These are phyloP conservation scores for Ascochyta pisi DNA, from an alignment of 2,329 filamentous ascomycete genomes.

Conservation along the genomic window DNA sequence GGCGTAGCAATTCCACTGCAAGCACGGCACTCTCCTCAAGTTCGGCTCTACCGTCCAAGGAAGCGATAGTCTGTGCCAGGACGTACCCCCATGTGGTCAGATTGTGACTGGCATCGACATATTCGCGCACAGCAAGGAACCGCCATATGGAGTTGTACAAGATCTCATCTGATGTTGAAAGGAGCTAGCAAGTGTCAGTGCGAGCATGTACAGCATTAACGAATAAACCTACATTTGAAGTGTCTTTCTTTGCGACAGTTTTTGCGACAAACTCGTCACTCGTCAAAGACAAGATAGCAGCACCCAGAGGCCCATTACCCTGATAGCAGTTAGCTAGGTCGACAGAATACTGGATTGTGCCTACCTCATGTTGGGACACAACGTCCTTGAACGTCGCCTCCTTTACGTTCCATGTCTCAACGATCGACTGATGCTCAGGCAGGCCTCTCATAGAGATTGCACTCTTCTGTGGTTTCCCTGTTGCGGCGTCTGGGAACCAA, in stretches of 20 bases:
- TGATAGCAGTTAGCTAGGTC: slow-evolving; percentile 21
- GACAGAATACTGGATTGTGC: background rate
- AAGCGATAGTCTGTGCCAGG: slow-evolving; percentile 71
- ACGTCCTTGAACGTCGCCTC: slow-evolving; percentile 60
- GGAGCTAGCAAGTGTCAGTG: slow-evolving; percentile 42
- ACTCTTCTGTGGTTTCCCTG: slow-evolving; percentile 54
- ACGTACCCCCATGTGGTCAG: slow-evolving; percentile 83
- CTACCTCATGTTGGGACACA: slow-evolving; percentile 36
- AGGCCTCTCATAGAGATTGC: slow-evolving; percentile 67
- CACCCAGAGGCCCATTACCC: slow-evolving; percentile 54
- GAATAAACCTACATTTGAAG: slow-evolving; percentile 36
- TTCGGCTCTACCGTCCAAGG: slow-evolving; percentile 63
- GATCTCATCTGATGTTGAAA: slow-evolving; percentile 74
- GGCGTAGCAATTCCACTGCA: slow-evolving; percentile 82
- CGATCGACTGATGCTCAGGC: slow-evolving; percentile 60
- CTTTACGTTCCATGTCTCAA: slow-evolving; percentile 76
- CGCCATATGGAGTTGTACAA: slow-evolving; percentile 81
- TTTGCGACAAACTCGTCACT: slow-evolving; percentile 73
- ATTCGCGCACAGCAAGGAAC: slow-evolving; percentile 87
- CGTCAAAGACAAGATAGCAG: slow-evolving; percentile 65
- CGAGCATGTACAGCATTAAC: background rate
- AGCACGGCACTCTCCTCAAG: slow-evolving; percentile 81
- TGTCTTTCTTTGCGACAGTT: slow-evolving; percentile 67
- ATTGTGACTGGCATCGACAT: slow-evolving; percentile 78
- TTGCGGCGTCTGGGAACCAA: slow-evolving; percentile 69